Evolutionary conservation across 495 filamentous ascomycete genomes (phyloP).

Genomic region (Parachaetomium inaequale): DNA sequence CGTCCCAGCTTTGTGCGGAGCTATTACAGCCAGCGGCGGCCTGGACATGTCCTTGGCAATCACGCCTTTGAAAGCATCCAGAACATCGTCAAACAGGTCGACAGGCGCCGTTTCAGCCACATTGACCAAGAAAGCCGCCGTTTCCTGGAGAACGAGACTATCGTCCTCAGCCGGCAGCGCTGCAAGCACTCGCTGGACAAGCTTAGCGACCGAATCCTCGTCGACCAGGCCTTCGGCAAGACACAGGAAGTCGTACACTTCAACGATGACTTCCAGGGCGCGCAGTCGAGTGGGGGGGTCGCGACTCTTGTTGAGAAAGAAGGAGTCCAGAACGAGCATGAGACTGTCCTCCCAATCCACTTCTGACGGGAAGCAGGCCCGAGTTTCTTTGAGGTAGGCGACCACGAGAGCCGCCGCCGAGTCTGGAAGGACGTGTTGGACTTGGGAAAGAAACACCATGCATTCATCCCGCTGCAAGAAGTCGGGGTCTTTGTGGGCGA

Average conservation of each 20-base stretch:
- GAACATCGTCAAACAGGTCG: slow-evolving; percentile 50
- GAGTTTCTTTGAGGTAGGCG: slow-evolving; percentile 55
- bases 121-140: slow-evolving; percentile 47
- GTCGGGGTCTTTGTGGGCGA: slow-evolving; percentile 35
- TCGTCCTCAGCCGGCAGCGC: slow-evolving; percentile 55
- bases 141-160: slow-evolving; percentile 48
- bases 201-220: slow-evolving; percentile 38
- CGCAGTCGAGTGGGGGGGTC: slow-evolving; percentile 63
- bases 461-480: slow-evolving; percentile 59
- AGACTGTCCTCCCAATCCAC: slow-evolving; percentile 63
- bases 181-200: slow-evolving; percentile 46
- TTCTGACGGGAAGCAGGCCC: slow-evolving; percentile 69
- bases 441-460: slow-evolving; percentile 64
- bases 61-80: slow-evolving; percentile 46
- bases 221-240: slow-evolving; percentile 51
- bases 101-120: slow-evolving; percentile 48
- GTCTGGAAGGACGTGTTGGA: slow-evolving; percentile 56
- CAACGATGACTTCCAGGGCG: slow-evolving; percentile 64
- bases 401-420: slow-evolving; percentile 56
- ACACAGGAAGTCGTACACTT: slow-evolving; percentile 60
- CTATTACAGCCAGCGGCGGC: slow-evolving; percentile 34
- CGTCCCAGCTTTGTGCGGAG: slow-evolving; percentile 23
- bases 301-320: slow-evolving; percentile 62
- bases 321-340: slow-evolving; percentile 56
- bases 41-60: slow-evolving; percentile 39